These are phyloP conservation scores for Glebionis coronaria DNA, from an alignment of 129 eudicot genomes.

Conservation along the genomic window DNA sequence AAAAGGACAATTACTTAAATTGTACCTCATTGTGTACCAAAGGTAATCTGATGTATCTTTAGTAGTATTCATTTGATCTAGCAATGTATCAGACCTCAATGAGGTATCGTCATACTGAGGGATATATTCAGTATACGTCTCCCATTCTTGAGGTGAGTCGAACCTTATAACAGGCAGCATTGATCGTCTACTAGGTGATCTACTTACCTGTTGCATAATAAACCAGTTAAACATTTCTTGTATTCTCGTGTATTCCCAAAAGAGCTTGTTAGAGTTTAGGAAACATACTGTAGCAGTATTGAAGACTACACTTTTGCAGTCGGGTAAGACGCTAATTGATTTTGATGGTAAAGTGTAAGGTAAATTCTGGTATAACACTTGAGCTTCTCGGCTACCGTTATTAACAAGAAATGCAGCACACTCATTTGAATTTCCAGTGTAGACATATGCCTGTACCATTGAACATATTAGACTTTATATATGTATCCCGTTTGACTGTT, in stretches of 20 bases:
- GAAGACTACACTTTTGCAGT: conserved; percentile 63
- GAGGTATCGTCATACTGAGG: conserved; percentile 45
- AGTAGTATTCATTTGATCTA: conserved; percentile 77
- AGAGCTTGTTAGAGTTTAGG: not conserved
- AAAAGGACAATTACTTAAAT: not conserved
- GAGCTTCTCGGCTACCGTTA: conserved; percentile 22
- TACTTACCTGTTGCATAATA: conserved; percentile 50
- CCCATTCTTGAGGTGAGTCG: conserved; percentile 49
- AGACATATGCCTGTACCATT: conserved; percentile 60
- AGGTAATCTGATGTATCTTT: conserved; percentile 89
- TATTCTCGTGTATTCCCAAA: not conserved
- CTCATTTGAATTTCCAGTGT: conserved; percentile 31
- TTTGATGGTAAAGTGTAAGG: conserved; percentile 49
- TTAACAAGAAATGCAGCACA: conserved; percentile 83
- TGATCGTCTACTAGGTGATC: conserved; percentile 42
- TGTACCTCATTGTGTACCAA: conserved; percentile 85
- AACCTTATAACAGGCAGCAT: conserved; percentile 41
- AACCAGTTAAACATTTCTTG: not conserved
- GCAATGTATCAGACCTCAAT: conserved; percentile 43
- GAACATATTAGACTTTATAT: not conserved
- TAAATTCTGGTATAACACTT: conserved; percentile 43
- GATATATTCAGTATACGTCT: conserved; percentile 40
- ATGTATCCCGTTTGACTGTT: no score
- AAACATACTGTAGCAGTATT: conserved; percentile 72
- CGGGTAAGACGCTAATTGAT: conserved; percentile 89